Percentiles rank a stretch among this genome's conserved stretches.
phyloP scores from a whole-genome alignment of 2,329 filamentous ascomycete species.

The Didymella pomorum region DNA sequence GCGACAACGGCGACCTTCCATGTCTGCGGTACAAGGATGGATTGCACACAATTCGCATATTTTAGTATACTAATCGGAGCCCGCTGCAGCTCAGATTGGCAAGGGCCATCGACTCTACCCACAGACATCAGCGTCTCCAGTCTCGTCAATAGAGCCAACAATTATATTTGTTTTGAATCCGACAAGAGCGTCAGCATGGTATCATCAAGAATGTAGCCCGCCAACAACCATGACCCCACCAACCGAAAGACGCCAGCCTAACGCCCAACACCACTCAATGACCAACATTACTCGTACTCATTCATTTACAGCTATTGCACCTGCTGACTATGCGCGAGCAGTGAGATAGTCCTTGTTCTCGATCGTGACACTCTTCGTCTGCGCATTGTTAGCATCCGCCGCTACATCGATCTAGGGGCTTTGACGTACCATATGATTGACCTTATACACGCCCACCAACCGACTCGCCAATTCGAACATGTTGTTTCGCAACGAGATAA shows the following conservation, averaged over 20 bases:
- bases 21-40: too few relatives aligned
- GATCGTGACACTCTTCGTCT: conserved; percentile 63
- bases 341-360: conserved; percentile 59
- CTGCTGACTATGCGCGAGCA: conserved; percentile 22
- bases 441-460: conserved; percentile 97
- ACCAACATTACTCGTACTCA: conserved; percentile 4
- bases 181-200: too few relatives aligned
- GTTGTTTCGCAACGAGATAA: conserved; percentile 97
- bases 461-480: conserved; percentile 99
- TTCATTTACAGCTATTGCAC: not conserved
- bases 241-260: not conserved
- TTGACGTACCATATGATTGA: conserved; percentile 83
- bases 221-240: too few relatives aligned
- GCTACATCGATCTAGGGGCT: not conserved
- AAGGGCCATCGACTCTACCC: too few relatives aligned
- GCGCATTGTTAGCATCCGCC: conserved; percentile 27
- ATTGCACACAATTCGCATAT: too few relatives aligned
- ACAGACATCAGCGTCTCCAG: too few relatives aligned
- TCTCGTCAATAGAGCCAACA: too few relatives aligned
- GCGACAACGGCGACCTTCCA: too few relatives aligned
- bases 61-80: too few relatives aligned
- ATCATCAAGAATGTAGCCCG: too few relatives aligned
- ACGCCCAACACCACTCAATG: conserved; percentile 17
- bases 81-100: too few relatives aligned
- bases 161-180: too few relatives aligned